Conservation (phyloP, 495 filamentous ascomycete genomes). For the Umbilicaria muhlenbergii region DNA sequence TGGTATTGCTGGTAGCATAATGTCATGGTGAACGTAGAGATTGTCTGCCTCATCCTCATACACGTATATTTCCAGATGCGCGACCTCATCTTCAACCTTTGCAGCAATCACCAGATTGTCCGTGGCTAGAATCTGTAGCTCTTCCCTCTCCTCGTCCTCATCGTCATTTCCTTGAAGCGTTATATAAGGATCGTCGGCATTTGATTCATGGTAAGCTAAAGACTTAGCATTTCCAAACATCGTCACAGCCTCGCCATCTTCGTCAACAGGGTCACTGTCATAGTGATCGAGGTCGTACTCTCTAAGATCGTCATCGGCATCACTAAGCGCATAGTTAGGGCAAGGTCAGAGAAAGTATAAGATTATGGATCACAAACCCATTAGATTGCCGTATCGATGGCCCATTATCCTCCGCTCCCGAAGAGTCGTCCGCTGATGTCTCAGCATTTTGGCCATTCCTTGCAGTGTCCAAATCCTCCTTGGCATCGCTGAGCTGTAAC, state of each 20-base stretch:
- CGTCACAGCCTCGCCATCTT: conserved; percentile 53
- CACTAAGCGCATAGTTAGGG: conserved; percentile 17
- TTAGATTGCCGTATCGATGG: too few relatives aligned
- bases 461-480: conserved; percentile 67
- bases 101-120: conserved; percentile 87
- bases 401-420: conserved; percentile 5
- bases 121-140: conserved; percentile 78
- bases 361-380: too few relatives aligned
- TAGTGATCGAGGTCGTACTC: conserved; percentile 95
- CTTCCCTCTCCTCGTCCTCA: conserved; percentile 80
- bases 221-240: conserved; percentile 94
- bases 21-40: conserved; percentile 97
- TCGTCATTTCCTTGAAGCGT: conserved; percentile 59
- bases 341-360: neutral
- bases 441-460: conserved; percentile 22
- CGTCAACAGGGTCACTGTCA: conserved; percentile 60
- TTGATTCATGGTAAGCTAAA: conserved; percentile 81
- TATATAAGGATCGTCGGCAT: conserved; percentile 92
- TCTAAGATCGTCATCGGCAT: conserved; percentile 74
- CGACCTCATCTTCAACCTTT: conserved; percentile 92
- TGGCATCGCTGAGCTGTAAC: conserved; percentile 82
- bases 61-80: conserved; percentile 91
- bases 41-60: conserved; percentile 92
- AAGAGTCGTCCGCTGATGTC: conserved; percentile 2
- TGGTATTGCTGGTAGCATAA: conserved; percentile 96